phyloP scores from a whole-genome alignment of 108 stramenopile species.

The Aurantiochytrium sp. region DNA sequence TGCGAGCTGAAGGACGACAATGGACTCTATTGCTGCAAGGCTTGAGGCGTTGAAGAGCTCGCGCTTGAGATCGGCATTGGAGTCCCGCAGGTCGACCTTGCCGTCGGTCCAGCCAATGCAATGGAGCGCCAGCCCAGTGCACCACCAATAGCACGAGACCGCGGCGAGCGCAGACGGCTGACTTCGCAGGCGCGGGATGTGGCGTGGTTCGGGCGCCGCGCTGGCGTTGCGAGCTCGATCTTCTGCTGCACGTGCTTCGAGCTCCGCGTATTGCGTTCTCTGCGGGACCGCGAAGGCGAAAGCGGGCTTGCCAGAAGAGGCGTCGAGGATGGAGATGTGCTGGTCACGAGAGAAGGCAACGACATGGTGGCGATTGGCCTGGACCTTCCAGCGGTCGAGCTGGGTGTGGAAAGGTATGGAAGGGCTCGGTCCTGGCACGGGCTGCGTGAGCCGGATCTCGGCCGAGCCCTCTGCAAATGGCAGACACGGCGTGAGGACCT shows the following conservation, averaged over 20 bases:
- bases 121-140: neutral
- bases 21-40: neutral
- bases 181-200: neutral
- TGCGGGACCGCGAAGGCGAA: neutral
- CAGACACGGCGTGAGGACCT: slow-evolving; percentile 6
- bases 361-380: neutral
- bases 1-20: neutral
- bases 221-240: neutral
- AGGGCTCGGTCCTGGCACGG: neutral
- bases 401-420: neutral
- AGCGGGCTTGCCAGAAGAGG: neutral
- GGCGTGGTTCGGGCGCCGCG: neutral
- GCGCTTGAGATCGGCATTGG: neutral
- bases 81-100: neutral
- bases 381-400: neutral
- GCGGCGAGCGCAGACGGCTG: neutral
- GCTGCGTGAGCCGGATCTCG: neutral
- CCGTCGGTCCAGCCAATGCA: slow-evolving; percentile 5
- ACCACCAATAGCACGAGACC: neutral
- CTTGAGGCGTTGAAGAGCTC: neutral
- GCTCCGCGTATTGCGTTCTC: neutral
- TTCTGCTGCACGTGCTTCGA: neutral
- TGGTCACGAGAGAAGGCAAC: neutral
- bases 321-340: neutral
- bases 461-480: neutral